A percentile compares a stretch with the other conserved stretches of the same genome.
Conservation (phyloP, 2,329 filamentous ascomycete species). For the Penicillium italicum region DNA sequence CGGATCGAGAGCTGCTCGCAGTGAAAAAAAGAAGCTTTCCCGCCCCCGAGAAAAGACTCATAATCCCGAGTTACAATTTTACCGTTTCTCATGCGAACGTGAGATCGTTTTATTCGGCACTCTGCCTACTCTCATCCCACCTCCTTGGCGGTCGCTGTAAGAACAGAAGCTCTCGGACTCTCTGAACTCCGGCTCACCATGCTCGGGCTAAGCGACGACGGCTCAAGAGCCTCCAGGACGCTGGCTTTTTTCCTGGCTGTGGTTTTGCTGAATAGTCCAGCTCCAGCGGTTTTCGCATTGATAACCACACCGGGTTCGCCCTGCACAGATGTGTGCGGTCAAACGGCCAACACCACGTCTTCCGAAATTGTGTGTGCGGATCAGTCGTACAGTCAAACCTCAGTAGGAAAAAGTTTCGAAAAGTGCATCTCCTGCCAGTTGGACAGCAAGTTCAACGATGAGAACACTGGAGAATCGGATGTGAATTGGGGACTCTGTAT, state of each 20-base stretch:
- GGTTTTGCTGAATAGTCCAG: slow-evolving; percentile 18
- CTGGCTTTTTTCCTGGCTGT: slow-evolving; percentile 18
- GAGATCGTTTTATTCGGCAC: slow-evolving; percentile 12
- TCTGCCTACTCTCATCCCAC: slow-evolving; percentile 6
- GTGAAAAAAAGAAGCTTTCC: slow-evolving; percentile 27
- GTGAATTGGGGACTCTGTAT: slow-evolving; percentile 47
- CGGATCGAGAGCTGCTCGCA: slow-evolving; percentile 6
- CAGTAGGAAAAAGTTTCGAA: slow-evolving; percentile 36
- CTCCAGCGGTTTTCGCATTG: slow-evolving; percentile 26
- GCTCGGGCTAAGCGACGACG: slow-evolving; percentile 15
- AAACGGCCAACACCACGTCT: slow-evolving; percentile 37
- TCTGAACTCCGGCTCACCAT: slow-evolving; percentile 18
- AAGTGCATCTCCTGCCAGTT: slow-evolving; percentile 44
- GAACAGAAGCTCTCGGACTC: slow-evolving; percentile 2
- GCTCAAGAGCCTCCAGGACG: slow-evolving; percentile 13
- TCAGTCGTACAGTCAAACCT: slow-evolving; percentile 31
- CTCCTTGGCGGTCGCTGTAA: slow-evolving; percentile 3
- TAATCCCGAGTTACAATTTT: not conserved
- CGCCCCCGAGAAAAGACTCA: slow-evolving; percentile 4
- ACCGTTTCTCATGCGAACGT: slow-evolving; percentile 17
- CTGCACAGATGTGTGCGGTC: slow-evolving; percentile 34
- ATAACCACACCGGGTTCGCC: slow-evolving; percentile 39
- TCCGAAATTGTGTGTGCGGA: slow-evolving; percentile 44
- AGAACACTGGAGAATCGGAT: slow-evolving; percentile 38
- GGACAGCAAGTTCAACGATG: slow-evolving; percentile 37